Evolutionary conservation across 2,329 filamentous ascomycete genomes (phyloP).

Genomic region (Zopfia rhizophila): DNA sequence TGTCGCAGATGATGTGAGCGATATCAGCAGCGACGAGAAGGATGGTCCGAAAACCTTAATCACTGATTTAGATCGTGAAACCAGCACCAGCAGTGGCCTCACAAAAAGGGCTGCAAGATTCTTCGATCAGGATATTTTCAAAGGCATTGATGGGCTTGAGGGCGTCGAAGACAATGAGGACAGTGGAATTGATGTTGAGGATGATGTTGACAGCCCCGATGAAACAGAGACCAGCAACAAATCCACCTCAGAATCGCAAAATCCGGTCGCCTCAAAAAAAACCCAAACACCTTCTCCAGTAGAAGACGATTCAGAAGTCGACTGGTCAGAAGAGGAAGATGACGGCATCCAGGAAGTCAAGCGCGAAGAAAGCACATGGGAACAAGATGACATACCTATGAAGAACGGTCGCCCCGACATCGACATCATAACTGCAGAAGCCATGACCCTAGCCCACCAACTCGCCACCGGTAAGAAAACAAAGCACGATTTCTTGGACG

Average conservation of each 20-base stretch:
- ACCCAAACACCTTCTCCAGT: conserved; percentile 20
- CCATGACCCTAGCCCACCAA: conserved; percentile 95
- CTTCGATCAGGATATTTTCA: conserved; percentile 95
- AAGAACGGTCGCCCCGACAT: conserved; percentile 80
- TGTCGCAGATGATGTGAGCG: conserved; percentile 69
- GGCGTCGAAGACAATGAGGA: conserved; percentile 63
- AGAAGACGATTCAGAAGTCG: conserved; percentile 40
- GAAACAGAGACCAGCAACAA: conserved; percentile 32
- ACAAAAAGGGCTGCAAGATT: conserved; percentile 88
- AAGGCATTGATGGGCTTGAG: conserved; percentile 76
- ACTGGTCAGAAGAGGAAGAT: conserved; percentile 46
- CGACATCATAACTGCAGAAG: conserved; percentile 98
- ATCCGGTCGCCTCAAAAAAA: conserved; percentile 23
- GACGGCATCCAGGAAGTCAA: conserved; percentile 72
- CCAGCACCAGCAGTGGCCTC: conserved; percentile 67
- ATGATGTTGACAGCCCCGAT: conserved; percentile 27
- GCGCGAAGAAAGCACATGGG: conserved; percentile 69
- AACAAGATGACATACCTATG: conserved; percentile 70
- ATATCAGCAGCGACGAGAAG: conserved; percentile 70
- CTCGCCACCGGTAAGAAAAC: conserved; percentile 88
- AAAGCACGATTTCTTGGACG: conserved; percentile 82
- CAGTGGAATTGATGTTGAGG: conserved; percentile 53
- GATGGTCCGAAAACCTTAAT: conserved; percentile 63
- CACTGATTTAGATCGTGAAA: conserved; percentile 69
- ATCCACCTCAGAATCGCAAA: conserved; percentile 24